A percentile compares a stretch with the other conserved stretches of the same genome.
These are phyloP conservation scores for Malus hybrid DNA, from an alignment of 331 rosid species.

Conservation along the genomic window DNA sequence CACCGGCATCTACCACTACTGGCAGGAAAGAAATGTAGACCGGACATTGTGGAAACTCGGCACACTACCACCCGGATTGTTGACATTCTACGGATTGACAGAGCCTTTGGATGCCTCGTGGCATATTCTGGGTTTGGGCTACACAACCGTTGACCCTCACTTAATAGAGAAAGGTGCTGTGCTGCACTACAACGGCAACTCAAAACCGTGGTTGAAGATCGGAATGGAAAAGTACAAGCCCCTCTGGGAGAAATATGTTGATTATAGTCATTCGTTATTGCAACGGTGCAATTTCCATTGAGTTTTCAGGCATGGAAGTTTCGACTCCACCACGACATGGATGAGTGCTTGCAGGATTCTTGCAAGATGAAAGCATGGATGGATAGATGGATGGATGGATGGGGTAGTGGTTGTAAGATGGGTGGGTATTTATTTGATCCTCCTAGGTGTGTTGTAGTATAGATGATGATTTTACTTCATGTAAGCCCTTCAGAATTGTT, in stretches of 20 bases:
- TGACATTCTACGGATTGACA: conserved; percentile 88
- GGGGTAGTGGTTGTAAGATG: conserved; percentile 25
- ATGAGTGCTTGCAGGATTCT: too few species aligned
- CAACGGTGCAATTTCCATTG: conserved; percentile 89
- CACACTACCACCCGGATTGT: conserved; percentile 84
- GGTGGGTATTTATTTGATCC: conserved; percentile 13
- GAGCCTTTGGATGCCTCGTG: conserved; percentile 77
- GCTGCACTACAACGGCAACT: conserved; percentile 86
- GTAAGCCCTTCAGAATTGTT: conserved; percentile 9
- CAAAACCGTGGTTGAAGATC: conserved; percentile 96
- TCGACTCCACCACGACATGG: conserved; percentile 9
- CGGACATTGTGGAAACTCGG: conserved; percentile 95
- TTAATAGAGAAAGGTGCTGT: conserved; percentile 81
- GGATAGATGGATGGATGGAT: conserved; percentile 19
- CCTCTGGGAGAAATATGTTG: conserved; percentile 79
- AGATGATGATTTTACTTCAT: background rate
- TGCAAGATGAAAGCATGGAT: background rate
- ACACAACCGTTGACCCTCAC: conserved; percentile 76
- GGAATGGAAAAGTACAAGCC: conserved; percentile 94
- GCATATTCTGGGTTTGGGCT: conserved; percentile 91
- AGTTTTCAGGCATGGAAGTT: conserved; percentile 22
- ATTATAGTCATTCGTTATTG: conserved; percentile 61
- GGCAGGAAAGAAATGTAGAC: conserved; percentile 91
- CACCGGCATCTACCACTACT: conserved; percentile 89
- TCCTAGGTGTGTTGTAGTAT: conserved; percentile 27